Evolutionary conservation across 441 rosid species (phyloP).

Genomic region (Bruguiera hainesii): DNA sequence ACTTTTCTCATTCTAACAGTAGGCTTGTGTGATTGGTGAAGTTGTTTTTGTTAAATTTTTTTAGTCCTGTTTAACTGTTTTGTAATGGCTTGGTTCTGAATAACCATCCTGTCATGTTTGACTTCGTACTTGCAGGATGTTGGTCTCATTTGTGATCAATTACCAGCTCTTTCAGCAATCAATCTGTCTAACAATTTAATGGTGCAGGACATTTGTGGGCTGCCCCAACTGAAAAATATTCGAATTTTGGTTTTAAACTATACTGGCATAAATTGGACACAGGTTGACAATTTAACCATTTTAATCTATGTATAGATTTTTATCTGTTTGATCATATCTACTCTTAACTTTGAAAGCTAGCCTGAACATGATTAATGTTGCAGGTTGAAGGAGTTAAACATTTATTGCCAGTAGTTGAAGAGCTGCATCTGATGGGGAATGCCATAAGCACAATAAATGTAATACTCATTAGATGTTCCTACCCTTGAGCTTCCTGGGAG

Average conservation of each 20-base stretch:
- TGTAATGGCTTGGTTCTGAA: constrained; percentile 13
- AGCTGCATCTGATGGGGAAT: constrained; percentile 90
- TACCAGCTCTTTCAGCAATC: constrained; percentile 58
- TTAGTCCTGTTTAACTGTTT: not conserved
- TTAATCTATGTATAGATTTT: constrained; percentile 1
- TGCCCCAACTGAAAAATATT: constrained; percentile 56
- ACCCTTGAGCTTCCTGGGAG: not conserved
- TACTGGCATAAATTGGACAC: constrained; percentile 66
- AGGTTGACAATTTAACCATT: constrained; percentile 36
- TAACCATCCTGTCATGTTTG: constrained; percentile 1
- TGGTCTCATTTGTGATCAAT: constrained; percentile 59
- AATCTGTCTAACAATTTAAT: constrained; percentile 70
- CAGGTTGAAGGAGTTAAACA: constrained; percentile 70
- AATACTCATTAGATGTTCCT: constrained; percentile 10
- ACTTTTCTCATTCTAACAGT: too few species aligned
- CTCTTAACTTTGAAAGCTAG: not conserved
- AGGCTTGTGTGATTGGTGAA: not conserved
- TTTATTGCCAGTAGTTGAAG: constrained; percentile 71
- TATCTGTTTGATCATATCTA: not conserved
- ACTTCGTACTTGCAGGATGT: constrained; percentile 49
- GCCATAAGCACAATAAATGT: constrained; percentile 57
- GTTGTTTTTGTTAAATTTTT: not conserved
- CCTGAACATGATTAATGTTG: constrained; percentile 8
- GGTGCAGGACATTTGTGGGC: constrained; percentile 35
- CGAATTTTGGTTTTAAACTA: constrained; percentile 68